Evolutionary conservation across 2,329 filamentous ascomycete genomes (phyloP), one percentile per base, ranked within the genome.

Genomic region (Xylaria digitata): DNA sequence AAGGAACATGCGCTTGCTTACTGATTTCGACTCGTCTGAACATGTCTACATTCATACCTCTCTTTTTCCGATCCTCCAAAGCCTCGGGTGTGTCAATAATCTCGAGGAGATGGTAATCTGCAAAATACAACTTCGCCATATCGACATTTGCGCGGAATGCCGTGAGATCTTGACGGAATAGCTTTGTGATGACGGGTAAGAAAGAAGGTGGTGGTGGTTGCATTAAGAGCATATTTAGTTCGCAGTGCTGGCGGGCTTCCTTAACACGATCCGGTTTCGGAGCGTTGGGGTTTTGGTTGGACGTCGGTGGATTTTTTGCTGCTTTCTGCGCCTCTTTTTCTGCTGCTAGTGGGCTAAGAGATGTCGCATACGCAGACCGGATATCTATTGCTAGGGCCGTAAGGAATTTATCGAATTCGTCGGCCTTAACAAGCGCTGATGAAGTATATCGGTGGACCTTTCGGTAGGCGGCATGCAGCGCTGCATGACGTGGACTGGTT

Each of bases 101-200:
- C 5, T 91, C 90, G 11, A 96, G 82, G 76, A 92, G 86, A 55
- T 83, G 84, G 62, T 89, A 92, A 75, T 96, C 88, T 55, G 87
- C 87, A 78, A 93, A 91, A 79, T 92, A 92, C 55, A 97, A 83
- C 67, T 85, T 85, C 9, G 89, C 86, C 32, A 88, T 85, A 70
- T 96, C 88, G 11, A 89, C 84, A 61, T 86, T 83, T 5, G 82
- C 81, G 46, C 86, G 83, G 61, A 94, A 85, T 21, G 83, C 82
- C 0, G 82, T 82, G 32, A 93, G 79, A 52, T 89, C 86, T 32
- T 82, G 81, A 37, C 83, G 83, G 66, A 95, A 89, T 65, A 90
- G 84, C 61, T 86, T 87, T 69, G 89, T 86, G n/a, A 93, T 83
- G 42, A 92, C 86, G 17, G 81, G 75, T 30, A 84, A 77, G 71